Evolutionary conservation across 2,329 filamentous ascomycete genomes (phyloP), one percentile per base, ranked within the genome.

Genomic region (Cercospora nicotianae): DNA sequence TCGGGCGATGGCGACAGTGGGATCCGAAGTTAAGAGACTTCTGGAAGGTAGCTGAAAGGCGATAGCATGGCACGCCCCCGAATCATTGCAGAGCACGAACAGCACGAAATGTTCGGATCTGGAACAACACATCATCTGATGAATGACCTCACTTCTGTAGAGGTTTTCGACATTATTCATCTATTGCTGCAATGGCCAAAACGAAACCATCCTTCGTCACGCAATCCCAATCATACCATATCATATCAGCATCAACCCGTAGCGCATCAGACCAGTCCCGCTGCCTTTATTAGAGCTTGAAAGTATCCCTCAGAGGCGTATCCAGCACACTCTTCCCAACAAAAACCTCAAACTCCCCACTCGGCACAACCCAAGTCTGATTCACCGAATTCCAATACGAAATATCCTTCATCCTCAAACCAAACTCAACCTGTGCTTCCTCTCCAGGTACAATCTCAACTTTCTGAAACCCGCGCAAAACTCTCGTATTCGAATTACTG

Each of bases 351-450:
- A 82, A 85, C 59, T 75, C 71, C 18, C 79, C 82, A 5, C 64
- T 73, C 0, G 83, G 83, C 30, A 84, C 79, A 28, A 83, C 78
- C 85, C 85, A 86, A 67, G 83, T 80, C 79, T 86, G 84, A 70
- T 75, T 66, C 48, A 67, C 73, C 4, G 80, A 77, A 68, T 86
- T 82, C 84, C 84, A 87, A 26, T 84, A 82, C 64, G 82, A 83
- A 30, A 84, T 67, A 68, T 84, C 83, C 74, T 79, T 80, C 69
- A 80, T 75, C 63, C 80, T 80, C 61, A 84, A 69, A 53, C 70
- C 65, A 64, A 84, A 76, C 48, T 65, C 67, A 10, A 83, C 74
- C 26, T 73, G 72, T 61, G 75, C 72, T 45, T 75, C 75, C 30
- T 74, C 74, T 20, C 75, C 73, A 2, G 78, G 72, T 39, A 70